Evolutionary conservation across 306 rosid genomes (phyloP), one percentile per base, ranked within the genome.

Genomic region (Casuarina glauca): DNA sequence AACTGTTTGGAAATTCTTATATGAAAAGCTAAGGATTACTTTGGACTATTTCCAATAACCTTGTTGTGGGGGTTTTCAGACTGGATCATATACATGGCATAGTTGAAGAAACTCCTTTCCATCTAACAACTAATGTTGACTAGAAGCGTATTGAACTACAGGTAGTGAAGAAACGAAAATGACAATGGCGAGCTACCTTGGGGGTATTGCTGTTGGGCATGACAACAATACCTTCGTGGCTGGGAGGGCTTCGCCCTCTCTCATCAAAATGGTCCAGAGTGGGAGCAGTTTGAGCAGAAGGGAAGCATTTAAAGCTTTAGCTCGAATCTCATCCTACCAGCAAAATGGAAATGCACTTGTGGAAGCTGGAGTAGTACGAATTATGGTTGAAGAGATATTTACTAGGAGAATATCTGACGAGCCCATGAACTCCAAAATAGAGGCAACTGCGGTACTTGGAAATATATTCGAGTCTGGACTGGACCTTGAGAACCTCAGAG

Each of bases 351-450:
- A 55, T 74, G 73, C 76, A 63, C 86, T 88, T 2, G 52, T 79
- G 46, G 82, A 76, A 64, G 84, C 87, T 50, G 91, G 89, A 64
- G 66, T 78, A 19, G 70, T 88, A 9, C 80, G 69, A 75, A 61
- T 74, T 78, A 78, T 85, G 85, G 85, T 72, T 51, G 87, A 83
- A 55, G 91, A 88, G 82, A 78, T 88, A 79, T 88, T 88, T 82
- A 69, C 74, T 26, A 74, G 81, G 67, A 78, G 76, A 45, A 76
- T 80, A 68, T 55, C 75, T 41, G 77, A 83, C 45, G 86, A 82
- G 70, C 89, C 82, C 53, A 74, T 73, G 81, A 75, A 83, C 61
- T 82, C 84, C 1, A 85, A 64, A 70, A 39, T 50, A 60, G 91
- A 82, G 73, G 87, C 91, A 38, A 86, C 87, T 62, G 72, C 84